Base-by-base conservation (phyloP, 1,284 basidiomycete species). In the Boletus calvinii region DNA sequence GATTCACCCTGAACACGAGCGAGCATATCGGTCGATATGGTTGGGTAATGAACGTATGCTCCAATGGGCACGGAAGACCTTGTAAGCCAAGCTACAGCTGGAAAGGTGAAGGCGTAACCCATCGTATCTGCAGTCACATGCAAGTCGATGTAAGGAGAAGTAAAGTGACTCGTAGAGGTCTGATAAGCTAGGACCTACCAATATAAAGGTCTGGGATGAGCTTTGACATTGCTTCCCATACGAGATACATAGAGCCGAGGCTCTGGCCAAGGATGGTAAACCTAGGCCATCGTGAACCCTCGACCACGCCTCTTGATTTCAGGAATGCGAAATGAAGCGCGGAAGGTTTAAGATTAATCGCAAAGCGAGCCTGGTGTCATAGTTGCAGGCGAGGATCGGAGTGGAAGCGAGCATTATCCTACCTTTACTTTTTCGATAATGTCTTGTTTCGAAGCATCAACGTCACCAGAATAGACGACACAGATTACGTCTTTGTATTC, bases 31-130 rank as follows among this genome's bases (percentile, higher is more conserved):
- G 88, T 90, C 66, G 91, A 93, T 65, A 99, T 96, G 7, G 92
- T 96, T 0, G 96, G 96, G 65, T 98, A 99, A 71, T 99, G 97
- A 4, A 95, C 85, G 65, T 99, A 99, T 20, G 93, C 87, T 2
- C 90, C 94, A 13, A 96, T 79, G 0, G 90, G 86, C 18, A 92
- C 75, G 10, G 76, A 69, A 4, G 77, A 76, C 52, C 60, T 62
- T 13, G 63, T 70, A 18, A 96, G 68, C 35, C 83, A 70, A 5
- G 81, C 74, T 3, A 93, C 86, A 12, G 91, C 72, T 3, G 89
- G 92, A 64, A 91, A 94, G 0, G 92, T 91, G 65, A 98, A 98
- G 0, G 93, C 94, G 64, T 97, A 98, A 22, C 97, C 96, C 94
- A 98, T 98, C 0, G 95, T 94, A 68, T 99, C 95, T 96, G 59